Evolutionary conservation across 192 early-diverging fungal species (phyloP).

Genomic region (Linnemannia zychae): DNA sequence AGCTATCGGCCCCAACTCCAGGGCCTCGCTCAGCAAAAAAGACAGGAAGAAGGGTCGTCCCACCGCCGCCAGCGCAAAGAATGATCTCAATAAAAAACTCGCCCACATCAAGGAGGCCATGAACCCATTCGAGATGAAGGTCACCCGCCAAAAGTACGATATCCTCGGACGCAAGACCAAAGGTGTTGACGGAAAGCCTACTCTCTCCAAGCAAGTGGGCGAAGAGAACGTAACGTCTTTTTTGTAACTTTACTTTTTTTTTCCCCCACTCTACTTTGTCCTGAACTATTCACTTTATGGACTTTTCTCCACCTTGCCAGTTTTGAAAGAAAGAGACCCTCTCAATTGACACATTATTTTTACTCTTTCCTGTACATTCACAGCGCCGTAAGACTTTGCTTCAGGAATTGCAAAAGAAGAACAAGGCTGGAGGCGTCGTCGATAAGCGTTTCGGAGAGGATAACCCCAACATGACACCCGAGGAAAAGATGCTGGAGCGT

Average conservation of each 20-base stretch:
- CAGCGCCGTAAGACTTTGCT: conserved; percentile 88
- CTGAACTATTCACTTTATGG: no score
- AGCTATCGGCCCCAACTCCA: conserved; percentile 77
- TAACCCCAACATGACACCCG: conserved; percentile 86
- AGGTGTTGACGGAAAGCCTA: conserved; percentile 86
- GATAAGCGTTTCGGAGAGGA: conserved; percentile 97
- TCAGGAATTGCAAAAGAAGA: conserved; percentile 78
- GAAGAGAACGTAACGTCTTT: conserved; percentile 75
- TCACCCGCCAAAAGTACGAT: conserved; percentile 84
- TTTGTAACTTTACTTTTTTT: neutral
- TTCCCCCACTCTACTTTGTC: neutral
- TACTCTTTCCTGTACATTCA: neutral
- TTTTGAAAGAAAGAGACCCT: neutral
- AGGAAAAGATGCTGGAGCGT: conserved; percentile 96
- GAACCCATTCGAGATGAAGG: conserved; percentile 95
- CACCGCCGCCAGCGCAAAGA: conserved; percentile 64
- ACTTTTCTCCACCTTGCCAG: neutral
- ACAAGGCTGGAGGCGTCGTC: conserved; percentile 81
- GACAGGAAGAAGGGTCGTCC: conserved; percentile 68
- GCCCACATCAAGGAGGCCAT: conserved; percentile 57
- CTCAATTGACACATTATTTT: neutral
- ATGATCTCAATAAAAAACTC: conserved; percentile 64
- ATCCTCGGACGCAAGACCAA: conserved; percentile 88
- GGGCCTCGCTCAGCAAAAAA: conserved; percentile 74
- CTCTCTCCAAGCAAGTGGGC: conserved; percentile 82